Conservation (phyloP, 2,329 filamentous ascomycete genomes). For the Chaetomium sp. region DNA sequence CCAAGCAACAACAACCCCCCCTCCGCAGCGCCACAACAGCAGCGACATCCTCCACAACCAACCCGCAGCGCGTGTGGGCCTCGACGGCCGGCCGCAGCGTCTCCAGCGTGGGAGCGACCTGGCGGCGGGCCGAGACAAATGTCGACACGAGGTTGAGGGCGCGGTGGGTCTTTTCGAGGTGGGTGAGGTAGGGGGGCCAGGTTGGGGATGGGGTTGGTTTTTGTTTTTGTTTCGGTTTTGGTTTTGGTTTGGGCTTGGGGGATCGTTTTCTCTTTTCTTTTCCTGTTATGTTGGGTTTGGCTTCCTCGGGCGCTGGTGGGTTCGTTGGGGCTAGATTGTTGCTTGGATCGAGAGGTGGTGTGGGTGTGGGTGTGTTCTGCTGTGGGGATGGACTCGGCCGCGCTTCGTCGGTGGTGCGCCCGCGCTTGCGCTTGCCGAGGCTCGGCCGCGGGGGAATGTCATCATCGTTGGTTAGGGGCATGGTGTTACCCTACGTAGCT, state of each 20-base stretch:
- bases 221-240: neutral
- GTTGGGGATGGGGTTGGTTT: neutral
- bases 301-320: neutral
- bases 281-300: neutral
- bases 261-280: neutral
- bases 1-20: slow-evolving; percentile 46
- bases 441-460: neutral
- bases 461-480: slow-evolving; percentile 15
- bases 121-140: slow-evolving; percentile 90
- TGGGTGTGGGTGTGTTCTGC: neutral
- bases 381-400: neutral
- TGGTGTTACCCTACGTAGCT: neutral
- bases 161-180: slow-evolving; percentile 73
- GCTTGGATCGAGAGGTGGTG: neutral
- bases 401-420: neutral
- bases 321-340: neutral
- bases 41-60: slow-evolving; percentile 58
- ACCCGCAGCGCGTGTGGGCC: slow-evolving; percentile 70
- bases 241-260: neutral
- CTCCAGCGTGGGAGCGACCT: slow-evolving; percentile 88
- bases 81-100: slow-evolving; percentile 85
- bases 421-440: slow-evolving; percentile 27
- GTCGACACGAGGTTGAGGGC: slow-evolving; percentile 93
- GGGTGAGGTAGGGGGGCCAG: slow-evolving; percentile 77
- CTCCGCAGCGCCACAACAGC: slow-evolving; percentile 51